Percentiles rank a stretch among this genome's conserved stretches.
Conservation (phyloP, 768 basidiomycete genomes). For the Clavulina sp. region DNA sequence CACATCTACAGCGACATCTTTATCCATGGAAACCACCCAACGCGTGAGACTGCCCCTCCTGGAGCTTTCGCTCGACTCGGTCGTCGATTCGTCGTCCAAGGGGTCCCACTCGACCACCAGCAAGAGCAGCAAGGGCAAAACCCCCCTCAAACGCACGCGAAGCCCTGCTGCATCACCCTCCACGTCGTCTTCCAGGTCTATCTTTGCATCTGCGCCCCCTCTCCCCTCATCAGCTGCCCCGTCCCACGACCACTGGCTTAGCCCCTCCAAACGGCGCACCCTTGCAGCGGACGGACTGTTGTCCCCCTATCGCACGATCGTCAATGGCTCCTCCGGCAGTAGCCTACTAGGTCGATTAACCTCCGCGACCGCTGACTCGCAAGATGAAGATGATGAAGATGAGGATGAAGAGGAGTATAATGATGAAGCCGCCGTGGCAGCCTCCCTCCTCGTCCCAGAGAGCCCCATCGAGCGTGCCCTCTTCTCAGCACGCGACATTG, state of each 20-base stretch:
- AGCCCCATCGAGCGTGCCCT: no score
- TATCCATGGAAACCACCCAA: no score
- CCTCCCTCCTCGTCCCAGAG: no score
- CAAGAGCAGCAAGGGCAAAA: not conserved
- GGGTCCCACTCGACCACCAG: not conserved
- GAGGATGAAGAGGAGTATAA: not conserved
- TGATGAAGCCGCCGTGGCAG: no score
- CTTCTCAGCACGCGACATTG: no score
- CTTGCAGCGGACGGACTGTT: not conserved
- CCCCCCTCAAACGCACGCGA: not conserved
- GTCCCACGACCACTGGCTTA: no score
- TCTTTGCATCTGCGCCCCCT: no score
- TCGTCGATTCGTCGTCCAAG: not conserved
- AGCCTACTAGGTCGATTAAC: no score
- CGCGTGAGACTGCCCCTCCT: not conserved
- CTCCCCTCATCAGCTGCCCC: no score
- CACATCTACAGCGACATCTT: no score
- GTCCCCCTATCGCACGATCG: not conserved
- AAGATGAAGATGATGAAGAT: not conserved
- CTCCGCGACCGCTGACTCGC: not conserved
- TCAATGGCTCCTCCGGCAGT: no score
- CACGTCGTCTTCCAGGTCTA: not conserved
- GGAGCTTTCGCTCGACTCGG: not conserved
- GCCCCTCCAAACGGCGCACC: not conserved
- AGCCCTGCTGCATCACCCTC: not conserved